Percentiles rank a stretch among this genome's conserved stretches.
These are phyloP conservation scores for Monilinia laxa DNA, from an alignment of 2,329 filamentous ascomycete genomes.

Conservation along the genomic window DNA sequence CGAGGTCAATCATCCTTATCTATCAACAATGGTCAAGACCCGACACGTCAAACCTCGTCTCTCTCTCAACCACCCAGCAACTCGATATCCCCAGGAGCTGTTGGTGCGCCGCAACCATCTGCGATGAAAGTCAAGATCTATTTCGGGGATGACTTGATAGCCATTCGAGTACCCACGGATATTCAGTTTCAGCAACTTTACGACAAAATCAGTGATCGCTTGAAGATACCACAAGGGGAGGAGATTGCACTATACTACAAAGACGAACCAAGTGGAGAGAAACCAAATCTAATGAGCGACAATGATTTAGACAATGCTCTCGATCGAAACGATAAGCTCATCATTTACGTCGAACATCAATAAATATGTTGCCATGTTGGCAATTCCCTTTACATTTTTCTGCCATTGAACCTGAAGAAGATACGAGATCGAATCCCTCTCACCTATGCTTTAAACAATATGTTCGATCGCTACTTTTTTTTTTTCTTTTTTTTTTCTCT, in stretches of 20 bases:
- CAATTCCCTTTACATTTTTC: neutral
- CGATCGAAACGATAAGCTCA: conserved; percentile 81
- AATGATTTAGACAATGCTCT: conserved; percentile 79
- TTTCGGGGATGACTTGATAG: conserved; percentile 88
- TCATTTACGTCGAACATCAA: conserved; percentile 63
- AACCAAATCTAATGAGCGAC: conserved; percentile 73
- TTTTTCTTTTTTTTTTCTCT: too few species aligned
- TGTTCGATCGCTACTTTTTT: conserved; percentile 20
- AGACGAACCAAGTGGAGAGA: conserved; percentile 69
- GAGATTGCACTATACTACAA: conserved; percentile 79
- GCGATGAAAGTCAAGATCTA: conserved; percentile 93
- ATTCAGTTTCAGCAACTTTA: conserved; percentile 76
- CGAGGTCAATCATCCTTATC: conserved; percentile 44
- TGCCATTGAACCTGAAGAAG: conserved; percentile 23
- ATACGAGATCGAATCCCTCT: conserved; percentile 14
- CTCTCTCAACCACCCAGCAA: conserved; percentile 54
- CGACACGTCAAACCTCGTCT: conserved; percentile 40
- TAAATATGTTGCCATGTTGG: conserved; percentile 24
- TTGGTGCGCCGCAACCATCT: conserved; percentile 39
- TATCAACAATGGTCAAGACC: conserved; percentile 31
- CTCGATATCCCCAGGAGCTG: conserved; percentile 53
- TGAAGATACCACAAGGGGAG: conserved; percentile 69
- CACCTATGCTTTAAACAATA: conserved; percentile 15
- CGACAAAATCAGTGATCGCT: conserved; percentile 79
- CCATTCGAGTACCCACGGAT: conserved; percentile 81